phyloP scores from a whole-genome alignment of 768 basidiomycete species.

The Rhodotorula toruloides region DNA sequence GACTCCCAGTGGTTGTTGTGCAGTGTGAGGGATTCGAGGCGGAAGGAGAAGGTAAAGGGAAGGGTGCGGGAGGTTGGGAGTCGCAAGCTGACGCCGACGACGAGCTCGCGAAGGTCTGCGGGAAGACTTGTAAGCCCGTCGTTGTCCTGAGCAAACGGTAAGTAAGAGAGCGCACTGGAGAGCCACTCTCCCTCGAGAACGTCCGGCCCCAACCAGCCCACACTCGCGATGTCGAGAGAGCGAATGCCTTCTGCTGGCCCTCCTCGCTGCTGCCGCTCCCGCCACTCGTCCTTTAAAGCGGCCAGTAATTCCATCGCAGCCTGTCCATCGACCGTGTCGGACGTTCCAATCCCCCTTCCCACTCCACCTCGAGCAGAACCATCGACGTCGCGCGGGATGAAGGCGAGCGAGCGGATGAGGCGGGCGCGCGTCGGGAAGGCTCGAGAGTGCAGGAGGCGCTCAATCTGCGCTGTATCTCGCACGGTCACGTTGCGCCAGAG shows the following conservation, averaged over 20 bases:
- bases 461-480: neutral
- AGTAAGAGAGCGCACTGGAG: neutral
- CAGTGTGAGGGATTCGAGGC: slow-evolving; percentile 5
- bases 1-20: slow-evolving; percentile 27
- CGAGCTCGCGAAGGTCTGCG: neutral
- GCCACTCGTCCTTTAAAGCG: neutral
- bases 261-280: no score
- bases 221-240: slow-evolving; percentile 4
- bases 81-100: neutral
- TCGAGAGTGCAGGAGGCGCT: neutral
- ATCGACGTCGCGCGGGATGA: neutral
- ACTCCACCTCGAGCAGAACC: neutral
- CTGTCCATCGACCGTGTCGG: neutral
- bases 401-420: neutral
- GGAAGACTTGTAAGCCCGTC: neutral
- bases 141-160: neutral
- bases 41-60: neutral
- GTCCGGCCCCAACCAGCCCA: neutral
- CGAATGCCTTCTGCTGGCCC: neutral
- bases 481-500: neutral
- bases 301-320: neutral
- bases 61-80: neutral
- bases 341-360: slow-evolving; percentile 8
- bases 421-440: fast-evolving
- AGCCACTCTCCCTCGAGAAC: slow-evolving; percentile 9